Evolutionary conservation across 1,139 yeast species (phyloP).

Genomic region (Kodamaea anthophila): DNA sequence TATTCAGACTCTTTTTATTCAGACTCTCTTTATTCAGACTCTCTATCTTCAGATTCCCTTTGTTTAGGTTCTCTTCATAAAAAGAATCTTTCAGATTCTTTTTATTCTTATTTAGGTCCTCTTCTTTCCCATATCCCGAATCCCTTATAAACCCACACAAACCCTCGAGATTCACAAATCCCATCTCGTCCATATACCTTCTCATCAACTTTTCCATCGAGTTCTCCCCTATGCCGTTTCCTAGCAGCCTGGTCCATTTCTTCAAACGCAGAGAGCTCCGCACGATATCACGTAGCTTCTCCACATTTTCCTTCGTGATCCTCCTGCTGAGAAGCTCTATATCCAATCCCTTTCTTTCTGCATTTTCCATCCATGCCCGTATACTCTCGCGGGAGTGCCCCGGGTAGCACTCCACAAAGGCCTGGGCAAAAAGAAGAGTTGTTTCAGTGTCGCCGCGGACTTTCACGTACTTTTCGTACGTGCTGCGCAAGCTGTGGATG

Average conservation of each 20-base stretch:
- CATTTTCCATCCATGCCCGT: conserved; percentile 1
- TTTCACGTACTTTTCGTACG: conserved; percentile 2
- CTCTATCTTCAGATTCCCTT: not conserved
- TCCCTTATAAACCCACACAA: conserved; percentile 5
- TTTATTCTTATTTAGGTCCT: not conserved
- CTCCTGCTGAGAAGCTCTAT: conserved; percentile 1
- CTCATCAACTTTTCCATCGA: not conserved
- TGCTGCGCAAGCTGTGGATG: not conserved
- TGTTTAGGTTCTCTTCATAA: not conserved
- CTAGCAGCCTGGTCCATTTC: not conserved
- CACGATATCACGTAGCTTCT: not conserved
- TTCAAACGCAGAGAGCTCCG: not conserved
- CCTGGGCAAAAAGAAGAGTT: conserved; percentile 1
- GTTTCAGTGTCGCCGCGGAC: not conserved
- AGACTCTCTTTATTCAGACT: too few species aligned
- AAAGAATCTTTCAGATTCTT: not conserved
- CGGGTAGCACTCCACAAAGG: conserved; percentile 2
- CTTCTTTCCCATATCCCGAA: conserved; percentile 2
- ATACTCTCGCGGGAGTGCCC: conserved; percentile 3
- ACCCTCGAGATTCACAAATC: conserved; percentile 5
- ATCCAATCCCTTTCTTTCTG: conserved; percentile 2
- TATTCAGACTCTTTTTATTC: too few species aligned
- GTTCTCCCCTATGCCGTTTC: not conserved
- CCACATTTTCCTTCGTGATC: not conserved
- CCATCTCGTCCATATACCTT: conserved; percentile 2